Evolutionary conservation across 148 eudicot genomes (phyloP).

Genomic region (Chenopodium suecicum): DNA sequence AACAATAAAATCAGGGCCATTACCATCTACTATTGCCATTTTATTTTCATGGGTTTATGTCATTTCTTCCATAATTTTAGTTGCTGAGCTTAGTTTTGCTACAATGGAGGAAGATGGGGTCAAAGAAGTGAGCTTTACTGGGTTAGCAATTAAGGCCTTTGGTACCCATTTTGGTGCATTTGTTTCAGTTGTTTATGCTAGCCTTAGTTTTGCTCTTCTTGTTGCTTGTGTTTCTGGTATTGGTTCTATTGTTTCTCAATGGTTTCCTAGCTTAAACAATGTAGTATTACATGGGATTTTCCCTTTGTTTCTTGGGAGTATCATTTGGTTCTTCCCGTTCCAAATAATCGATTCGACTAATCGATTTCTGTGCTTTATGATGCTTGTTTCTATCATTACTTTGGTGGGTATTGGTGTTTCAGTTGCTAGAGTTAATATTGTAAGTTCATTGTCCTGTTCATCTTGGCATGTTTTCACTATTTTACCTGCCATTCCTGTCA

Average conservation of each 20-base stretch:
- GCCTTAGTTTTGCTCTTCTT: constrained; percentile 64
- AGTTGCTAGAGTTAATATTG: constrained; percentile 40
- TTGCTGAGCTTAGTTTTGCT: constrained; percentile 70
- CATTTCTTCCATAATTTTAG: constrained; percentile 65
- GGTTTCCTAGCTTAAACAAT: constrained; percentile 44
- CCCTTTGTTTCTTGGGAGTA: constrained; percentile 44
- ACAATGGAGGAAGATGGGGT: constrained; percentile 59
- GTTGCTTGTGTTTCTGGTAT: constrained; percentile 76
- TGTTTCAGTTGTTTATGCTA: constrained; percentile 58
- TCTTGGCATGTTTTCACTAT: constrained; percentile 53
- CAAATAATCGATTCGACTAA: constrained; percentile 49
- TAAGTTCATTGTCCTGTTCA: constrained; percentile 40
- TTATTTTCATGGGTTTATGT: constrained; percentile 70
- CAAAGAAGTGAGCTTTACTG: constrained; percentile 65
- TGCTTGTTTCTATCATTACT: constrained; percentile 61
- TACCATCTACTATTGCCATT: constrained; percentile 59
- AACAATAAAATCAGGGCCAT: constrained; percentile 63
- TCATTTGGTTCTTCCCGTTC: constrained; percentile 51
- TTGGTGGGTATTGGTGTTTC: constrained; percentile 58
- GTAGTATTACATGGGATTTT: constrained; percentile 42
- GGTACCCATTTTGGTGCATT: constrained; percentile 52
- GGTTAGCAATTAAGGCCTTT: constrained; percentile 53
- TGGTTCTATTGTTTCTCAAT: constrained; percentile 55
- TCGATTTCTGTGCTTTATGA: constrained; percentile 49
- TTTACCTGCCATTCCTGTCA: constrained; percentile 67